phyloP scores from a whole-genome alignment of 768 basidiomycete genomes.

The Kondoa malvinella region DNA sequence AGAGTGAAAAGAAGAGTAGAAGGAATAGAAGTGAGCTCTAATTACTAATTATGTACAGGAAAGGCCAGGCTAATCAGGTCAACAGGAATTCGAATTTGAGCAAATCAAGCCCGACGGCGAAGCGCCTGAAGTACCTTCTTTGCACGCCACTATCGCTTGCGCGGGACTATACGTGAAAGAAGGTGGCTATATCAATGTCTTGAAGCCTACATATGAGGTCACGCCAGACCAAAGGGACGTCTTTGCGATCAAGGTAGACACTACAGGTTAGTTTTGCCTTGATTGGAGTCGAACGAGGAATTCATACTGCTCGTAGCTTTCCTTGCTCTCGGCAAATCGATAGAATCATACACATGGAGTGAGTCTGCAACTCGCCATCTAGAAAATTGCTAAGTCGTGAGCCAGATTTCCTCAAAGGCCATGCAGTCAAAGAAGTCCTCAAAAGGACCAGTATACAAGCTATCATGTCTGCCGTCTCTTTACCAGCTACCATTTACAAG shows the following conservation, averaged over 20 bases:
- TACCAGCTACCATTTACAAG: constrained; percentile 25
- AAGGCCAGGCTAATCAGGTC: background rate
- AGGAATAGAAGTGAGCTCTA: constrained; percentile 20
- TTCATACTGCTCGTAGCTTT: constrained; percentile 25
- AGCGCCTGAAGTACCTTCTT: constrained; percentile 24
- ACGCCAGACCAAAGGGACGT: constrained; percentile 32
- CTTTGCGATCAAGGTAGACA: constrained; percentile 33
- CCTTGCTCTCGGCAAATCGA: constrained; percentile 28
- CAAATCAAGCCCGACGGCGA: constrained; percentile 19
- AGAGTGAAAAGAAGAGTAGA: constrained; percentile 23
- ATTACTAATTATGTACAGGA: background rate
- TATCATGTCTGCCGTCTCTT: constrained; percentile 33
- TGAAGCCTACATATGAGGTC: constrained; percentile 16
- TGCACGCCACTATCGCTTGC: constrained; percentile 34
- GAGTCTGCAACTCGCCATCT: background rate
- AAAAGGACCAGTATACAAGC: constrained; percentile 36
- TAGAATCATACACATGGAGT: constrained; percentile 27
- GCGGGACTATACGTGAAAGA: constrained; percentile 35
- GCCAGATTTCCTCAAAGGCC: background rate
- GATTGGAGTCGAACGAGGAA: constrained; percentile 16
- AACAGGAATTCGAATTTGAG: constrained; percentile 20
- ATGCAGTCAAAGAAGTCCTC: constrained; percentile 33
- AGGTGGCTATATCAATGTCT: constrained; percentile 33
- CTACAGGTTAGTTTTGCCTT: constrained; percentile 28
- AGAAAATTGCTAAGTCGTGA: background rate